These are phyloP conservation scores for Globisporangium iwayamae DNA, from an alignment of 352 stramenopile species.

Conservation along the genomic window DNA sequence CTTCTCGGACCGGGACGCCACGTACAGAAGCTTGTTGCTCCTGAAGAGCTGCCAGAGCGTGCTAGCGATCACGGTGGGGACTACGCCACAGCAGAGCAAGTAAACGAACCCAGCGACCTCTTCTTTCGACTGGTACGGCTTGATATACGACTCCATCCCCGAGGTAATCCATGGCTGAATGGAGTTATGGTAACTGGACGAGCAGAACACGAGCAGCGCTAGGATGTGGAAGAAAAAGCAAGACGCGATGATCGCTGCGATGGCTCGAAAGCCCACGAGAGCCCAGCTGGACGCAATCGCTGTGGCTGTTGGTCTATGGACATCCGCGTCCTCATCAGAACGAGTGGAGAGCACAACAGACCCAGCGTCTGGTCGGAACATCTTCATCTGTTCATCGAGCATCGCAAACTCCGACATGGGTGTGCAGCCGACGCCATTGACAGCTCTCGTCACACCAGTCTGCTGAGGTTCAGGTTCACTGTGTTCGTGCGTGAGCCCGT, in stretches of 20 bases:
- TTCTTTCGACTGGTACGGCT: conserved; percentile 16
- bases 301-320: neutral
- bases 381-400: neutral
- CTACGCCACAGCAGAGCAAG: conserved; percentile 18
- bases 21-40: conserved; percentile 5
- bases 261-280: neutral
- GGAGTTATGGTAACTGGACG: conserved; percentile 16
- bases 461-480: neutral
- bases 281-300: neutral
- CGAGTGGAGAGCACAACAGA: conserved; percentile 4
- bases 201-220: conserved; percentile 25
- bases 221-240: conserved; percentile 18
- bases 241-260: conserved; percentile 9
- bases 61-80: conserved; percentile 11
- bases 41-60: conserved; percentile 20
- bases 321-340: neutral
- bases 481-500: too few relatives aligned
- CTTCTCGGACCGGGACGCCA: neutral
- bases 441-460: too few relatives aligned
- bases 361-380: neutral
- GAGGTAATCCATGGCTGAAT: conserved; percentile 21
- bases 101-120: conserved; percentile 24
- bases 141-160: conserved; percentile 15
- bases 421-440: neutral
- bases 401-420: conserved; percentile 3